These are phyloP conservation scores for Tetradesmus obliquus DNA, from an alignment of 139 green algal genomes.

Conservation along the genomic window DNA sequence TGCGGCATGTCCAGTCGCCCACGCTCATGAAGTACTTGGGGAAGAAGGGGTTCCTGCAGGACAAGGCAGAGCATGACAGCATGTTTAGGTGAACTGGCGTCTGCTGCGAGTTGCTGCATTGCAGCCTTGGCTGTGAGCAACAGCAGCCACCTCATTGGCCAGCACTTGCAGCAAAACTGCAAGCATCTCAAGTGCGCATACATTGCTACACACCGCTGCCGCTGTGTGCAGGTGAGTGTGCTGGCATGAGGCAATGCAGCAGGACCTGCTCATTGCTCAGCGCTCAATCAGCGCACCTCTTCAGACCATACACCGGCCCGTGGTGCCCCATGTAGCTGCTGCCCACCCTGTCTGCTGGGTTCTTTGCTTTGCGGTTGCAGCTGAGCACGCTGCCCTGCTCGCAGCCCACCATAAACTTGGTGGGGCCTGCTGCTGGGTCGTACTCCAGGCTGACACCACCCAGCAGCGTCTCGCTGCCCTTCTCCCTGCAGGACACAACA, in stretches of 20 bases:
- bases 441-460: constrained; percentile 88
- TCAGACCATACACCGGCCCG: constrained; percentile 83
- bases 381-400: constrained; percentile 85
- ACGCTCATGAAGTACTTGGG: constrained; percentile 94
- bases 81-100: neutral
- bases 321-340: constrained; percentile 87
- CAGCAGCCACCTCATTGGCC: neutral
- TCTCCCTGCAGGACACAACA: constrained; percentile 60
- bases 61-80: neutral
- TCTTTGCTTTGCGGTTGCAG: constrained; percentile 96
- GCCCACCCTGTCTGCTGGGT: constrained; percentile 85
- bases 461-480: constrained; percentile 71
- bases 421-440: constrained; percentile 84
- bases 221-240: neutral
- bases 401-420: constrained; percentile 97
- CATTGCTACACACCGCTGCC: too few relatives aligned
- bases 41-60: constrained; percentile 86
- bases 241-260: neutral
- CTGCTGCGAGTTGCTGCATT: neutral
- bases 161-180: neutral
- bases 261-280: neutral
- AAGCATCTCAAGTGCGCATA: neutral
- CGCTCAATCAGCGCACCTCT: constrained; percentile 1
- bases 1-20: constrained; percentile 91
- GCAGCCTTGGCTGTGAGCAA: neutral